A percentile compares a stretch with the other conserved stretches of the same genome.
Evolutionary conservation across 2,329 filamentous ascomycete species (phyloP).

Genomic region (Trichoderma simmonsii): DNA sequence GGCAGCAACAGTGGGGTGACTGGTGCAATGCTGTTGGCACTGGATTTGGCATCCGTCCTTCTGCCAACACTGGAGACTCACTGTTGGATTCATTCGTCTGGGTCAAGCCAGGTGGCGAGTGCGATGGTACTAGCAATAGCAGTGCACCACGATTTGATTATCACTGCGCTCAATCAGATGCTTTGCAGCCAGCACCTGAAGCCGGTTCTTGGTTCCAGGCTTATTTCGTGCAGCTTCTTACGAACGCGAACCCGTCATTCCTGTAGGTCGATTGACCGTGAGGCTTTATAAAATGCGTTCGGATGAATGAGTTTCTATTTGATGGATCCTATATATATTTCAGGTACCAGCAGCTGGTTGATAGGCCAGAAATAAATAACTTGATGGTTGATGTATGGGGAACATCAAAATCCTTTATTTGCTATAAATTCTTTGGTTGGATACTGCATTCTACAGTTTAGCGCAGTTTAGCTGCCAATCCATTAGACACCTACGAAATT

Average conservation of each 20-base stretch:
- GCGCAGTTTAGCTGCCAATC: background rate
- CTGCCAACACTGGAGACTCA: background rate
- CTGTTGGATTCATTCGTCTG: conserved; percentile 1
- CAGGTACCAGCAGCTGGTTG: background rate
- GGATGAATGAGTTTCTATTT: background rate
- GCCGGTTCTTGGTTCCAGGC: conserved; percentile 10
- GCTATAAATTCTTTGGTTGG: background rate
- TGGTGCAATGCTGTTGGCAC: conserved; percentile 7
- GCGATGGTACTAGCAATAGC: conserved; percentile 5
- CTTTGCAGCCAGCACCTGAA: conserved; percentile 2
- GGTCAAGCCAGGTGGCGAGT: conserved; percentile 5
- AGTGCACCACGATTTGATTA: background rate
- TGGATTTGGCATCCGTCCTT: conserved; percentile 1
- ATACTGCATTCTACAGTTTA: background rate
- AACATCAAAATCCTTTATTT: background rate
- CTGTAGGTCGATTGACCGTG: background rate
- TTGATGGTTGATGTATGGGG: background rate
- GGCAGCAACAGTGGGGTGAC: background rate
- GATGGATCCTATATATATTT: background rate
- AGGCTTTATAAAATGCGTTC: background rate
- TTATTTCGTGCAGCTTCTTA: conserved; percentile 11
- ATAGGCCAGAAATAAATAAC: background rate
- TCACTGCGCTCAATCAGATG: background rate
- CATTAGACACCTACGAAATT: background rate
- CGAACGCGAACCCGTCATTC: conserved; percentile 7